Evolutionary conservation across 1,139 yeast genomes (phyloP), one percentile per base, ranked within the genome.

Genomic region (Debaryomycetaceae sp.): DNA sequence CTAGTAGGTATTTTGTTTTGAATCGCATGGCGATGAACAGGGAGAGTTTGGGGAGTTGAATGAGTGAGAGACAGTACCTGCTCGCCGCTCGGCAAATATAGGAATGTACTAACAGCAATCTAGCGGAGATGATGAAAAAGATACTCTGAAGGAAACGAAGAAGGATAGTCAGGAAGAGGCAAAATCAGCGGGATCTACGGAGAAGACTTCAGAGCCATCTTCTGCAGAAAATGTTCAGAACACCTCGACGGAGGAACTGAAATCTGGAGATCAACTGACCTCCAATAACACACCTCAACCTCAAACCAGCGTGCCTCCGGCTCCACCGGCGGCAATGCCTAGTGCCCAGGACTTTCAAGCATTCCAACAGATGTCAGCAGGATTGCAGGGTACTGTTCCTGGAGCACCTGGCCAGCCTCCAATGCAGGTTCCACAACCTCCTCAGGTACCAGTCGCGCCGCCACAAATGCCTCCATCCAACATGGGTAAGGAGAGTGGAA

Each of bases 401-500:
- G 35, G 43, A 15, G 39, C 47, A 39, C 42, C 34, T 35, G 46
- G 33, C 41, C 42, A 24, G 34, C 41, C 13, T 38, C 31, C 31
- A 4, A 33, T 28, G 11, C 40, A 39, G 15, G 35, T 22, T 2
- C 42, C 49, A 28, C 50, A 49, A 41, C 53, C 59, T 37, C 50
- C 48, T 17, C 49, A 50, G 13, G 44, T 46, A 22, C 39, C 47
- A 11, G 44, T 47, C 35, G 47, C 60, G 39, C 56, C 63, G 42
- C 41, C 42, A 17, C 44, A 42, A 30, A 45, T 47, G 44, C 57
- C 54, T 15, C 70, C 70, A 13, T 69, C 76, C 9, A 64, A 58
- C 41, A 52, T 70, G 47, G 76, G 76, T 9, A 63, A 58, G 41
- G 76, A 68, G 37, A 77, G 78, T 46, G 96, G 97, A 42, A 92